phyloP scores from a whole-genome alignment of 768 basidiomycete genomes.

The Amanita thiersii region DNA sequence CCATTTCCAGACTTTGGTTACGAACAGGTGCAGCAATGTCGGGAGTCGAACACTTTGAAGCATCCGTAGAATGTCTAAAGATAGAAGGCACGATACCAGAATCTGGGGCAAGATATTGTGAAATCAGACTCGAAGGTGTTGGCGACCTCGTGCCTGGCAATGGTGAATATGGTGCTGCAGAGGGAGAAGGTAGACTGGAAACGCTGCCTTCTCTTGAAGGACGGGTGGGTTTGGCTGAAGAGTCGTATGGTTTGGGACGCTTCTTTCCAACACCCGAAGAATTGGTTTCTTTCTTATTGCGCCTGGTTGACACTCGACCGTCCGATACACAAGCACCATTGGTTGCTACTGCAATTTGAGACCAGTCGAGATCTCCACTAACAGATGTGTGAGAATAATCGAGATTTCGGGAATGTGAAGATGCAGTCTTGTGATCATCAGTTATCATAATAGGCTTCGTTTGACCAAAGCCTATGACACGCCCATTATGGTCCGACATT shows the following conservation, averaged over 20 bases:
- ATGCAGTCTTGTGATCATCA: slow-evolving; percentile 91
- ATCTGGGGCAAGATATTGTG: slow-evolving; percentile 22
- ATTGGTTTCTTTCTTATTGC: slow-evolving; percentile 33
- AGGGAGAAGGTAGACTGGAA: slow-evolving; percentile 40
- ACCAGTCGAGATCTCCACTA: slow-evolving; percentile 43
- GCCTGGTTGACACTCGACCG: slow-evolving; percentile 35
- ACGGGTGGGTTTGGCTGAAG: slow-evolving; percentile 34
- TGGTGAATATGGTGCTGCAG: slow-evolving; percentile 33
- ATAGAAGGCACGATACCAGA: slow-evolving; percentile 21
- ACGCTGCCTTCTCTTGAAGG: slow-evolving; percentile 48
- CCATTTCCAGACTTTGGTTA: slow-evolving; percentile 22
- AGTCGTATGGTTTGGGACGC: slow-evolving; percentile 68
- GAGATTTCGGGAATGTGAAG: slow-evolving; percentile 21
- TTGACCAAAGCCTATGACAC: slow-evolving; percentile 71
- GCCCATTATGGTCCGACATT: slow-evolving; percentile 72
- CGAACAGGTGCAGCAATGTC: slow-evolving; percentile 37
- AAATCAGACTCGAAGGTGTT: slow-evolving; percentile 30
- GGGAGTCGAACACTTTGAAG: slow-evolving; percentile 39
- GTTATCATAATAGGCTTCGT: slow-evolving; percentile 97
- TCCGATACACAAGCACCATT: slow-evolving; percentile 23
- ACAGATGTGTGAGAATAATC: slow-evolving; percentile 25
- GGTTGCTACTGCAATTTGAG: slow-evolving; percentile 22
- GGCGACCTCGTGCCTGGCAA: slow-evolving; percentile 37
- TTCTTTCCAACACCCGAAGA: slow-evolving; percentile 32
- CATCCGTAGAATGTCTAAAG: slow-evolving; percentile 28